Evolutionary conservation across 2,329 filamentous ascomycete genomes (phyloP).

Genomic region (Sporothrix inflata): DNA sequence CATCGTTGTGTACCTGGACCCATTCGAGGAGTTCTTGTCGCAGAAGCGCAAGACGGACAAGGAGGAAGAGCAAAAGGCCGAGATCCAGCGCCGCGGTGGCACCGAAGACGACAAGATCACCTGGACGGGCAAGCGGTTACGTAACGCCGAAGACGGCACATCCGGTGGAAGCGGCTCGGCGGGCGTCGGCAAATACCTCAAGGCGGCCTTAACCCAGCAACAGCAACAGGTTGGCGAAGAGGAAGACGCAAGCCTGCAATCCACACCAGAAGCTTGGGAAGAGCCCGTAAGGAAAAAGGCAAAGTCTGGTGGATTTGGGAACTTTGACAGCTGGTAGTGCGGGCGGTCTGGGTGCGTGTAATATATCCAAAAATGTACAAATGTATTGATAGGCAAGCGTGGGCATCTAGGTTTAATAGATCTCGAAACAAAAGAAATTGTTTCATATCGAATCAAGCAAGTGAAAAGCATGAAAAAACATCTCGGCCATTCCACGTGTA

Average conservation of each 20-base stretch:
- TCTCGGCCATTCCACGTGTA: neutral
- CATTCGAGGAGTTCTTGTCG: slow-evolving; percentile 90
- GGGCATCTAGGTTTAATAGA: slow-evolving; percentile 20
- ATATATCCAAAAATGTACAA: slow-evolving; percentile 20
- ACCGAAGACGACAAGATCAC: slow-evolving; percentile 88
- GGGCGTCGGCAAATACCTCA: slow-evolving; percentile 80
- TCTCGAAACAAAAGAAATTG: slow-evolving; percentile 7
- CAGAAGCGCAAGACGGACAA: slow-evolving; percentile 68
- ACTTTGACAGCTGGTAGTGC: slow-evolving; percentile 86
- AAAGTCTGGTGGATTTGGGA: slow-evolving; percentile 82
- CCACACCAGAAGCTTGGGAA: slow-evolving; percentile 65
- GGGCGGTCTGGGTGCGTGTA: neutral
- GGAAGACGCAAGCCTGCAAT: slow-evolving; percentile 60
- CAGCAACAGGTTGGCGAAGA: slow-evolving; percentile 29
- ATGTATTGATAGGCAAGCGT: neutral
- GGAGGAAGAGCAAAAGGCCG: slow-evolving; percentile 60
- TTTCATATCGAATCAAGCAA: neutral
- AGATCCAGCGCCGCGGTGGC: slow-evolving; percentile 66
- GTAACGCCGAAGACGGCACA: slow-evolving; percentile 66
- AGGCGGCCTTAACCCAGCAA: slow-evolving; percentile 49
- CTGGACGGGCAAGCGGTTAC: slow-evolving; percentile 92
- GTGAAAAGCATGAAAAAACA: neutral
- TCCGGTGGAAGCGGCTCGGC: slow-evolving; percentile 51
- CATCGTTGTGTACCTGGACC: slow-evolving; percentile 85
- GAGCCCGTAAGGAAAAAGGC: slow-evolving; percentile 80